Evolutionary conservation across 192 early-diverging fungal genomes (phyloP), one percentile per base, ranked within the genome.

Genomic region (Jimgerdemannia flammicorona): DNA sequence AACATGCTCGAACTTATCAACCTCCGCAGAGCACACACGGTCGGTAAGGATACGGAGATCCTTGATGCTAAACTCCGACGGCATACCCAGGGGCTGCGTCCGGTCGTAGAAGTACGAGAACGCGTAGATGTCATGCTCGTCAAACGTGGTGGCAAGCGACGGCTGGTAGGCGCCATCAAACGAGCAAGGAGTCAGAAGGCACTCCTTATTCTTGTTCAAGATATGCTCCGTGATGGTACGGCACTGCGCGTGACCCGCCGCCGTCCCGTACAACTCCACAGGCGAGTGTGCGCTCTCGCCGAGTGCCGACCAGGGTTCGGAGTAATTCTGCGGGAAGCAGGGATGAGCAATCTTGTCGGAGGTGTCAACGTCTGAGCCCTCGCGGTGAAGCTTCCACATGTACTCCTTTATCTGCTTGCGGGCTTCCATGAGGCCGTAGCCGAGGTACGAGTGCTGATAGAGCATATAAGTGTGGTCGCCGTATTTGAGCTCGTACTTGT

Each of bases 41-140:
- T 92, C 85, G 3, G 93, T 89, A 67, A 94, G 78, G 2, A 81
- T 80, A 43, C 90, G 89, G 17, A 97, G 73, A 40, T 95, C 89
- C 7, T 76, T 77, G 9, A 96, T 84, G 40, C 87, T 87, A 80
- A 97, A 96, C 49, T 92, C 90, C 49, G 86, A 81, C 40, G 87
- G 87, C 67, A 91, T 85, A 42, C 91, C 91, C 14, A 93, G 84
- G 4, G 93, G 93, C 44, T 90, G 81, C 0, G 92, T 89, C 63
- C 93, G 88, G 78, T 99, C 98, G 85, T 94, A 99, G 78, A 99
- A 97, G 88, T 91, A 99, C 29, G 95, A 96, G 83, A 99, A 98
- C 10, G 95, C 92, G 81, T 96, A 97, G 40, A 99, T 89, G 54
- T 96, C 95, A 3, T 79, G 6, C 1, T 80, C 73, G 18, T 82